Conservation (phyloP, 495 filamentous ascomycete species). For the Penicillium turbatum region DNA sequence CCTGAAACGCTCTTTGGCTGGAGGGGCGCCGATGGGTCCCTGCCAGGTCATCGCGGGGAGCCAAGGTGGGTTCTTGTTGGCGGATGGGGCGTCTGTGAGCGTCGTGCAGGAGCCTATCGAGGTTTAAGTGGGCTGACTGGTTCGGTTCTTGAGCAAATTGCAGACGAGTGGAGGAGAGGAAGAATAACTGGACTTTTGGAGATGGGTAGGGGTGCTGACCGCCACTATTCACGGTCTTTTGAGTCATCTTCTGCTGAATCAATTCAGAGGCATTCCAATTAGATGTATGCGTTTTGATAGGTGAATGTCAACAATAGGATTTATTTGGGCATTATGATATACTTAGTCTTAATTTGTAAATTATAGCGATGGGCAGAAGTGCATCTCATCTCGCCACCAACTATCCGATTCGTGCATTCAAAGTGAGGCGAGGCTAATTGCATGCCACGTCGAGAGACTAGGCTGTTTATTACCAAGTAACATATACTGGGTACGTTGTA, state of each 20-base stretch:
- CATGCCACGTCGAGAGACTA: constrained; percentile 1
- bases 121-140: constrained; percentile 4
- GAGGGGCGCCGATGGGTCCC: constrained; percentile 5
- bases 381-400: not conserved
- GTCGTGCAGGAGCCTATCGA: constrained; percentile 1
- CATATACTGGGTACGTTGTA: not conserved
- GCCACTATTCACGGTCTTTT: constrained; percentile 8
- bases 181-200: not conserved
- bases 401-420: constrained; percentile 2
- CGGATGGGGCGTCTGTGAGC: constrained; percentile 10
- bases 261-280: not conserved
- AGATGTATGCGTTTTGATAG: not conserved
- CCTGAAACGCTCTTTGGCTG: constrained; percentile 7
- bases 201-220: constrained; percentile 17
- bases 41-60: constrained; percentile 43
- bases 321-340: too few relatives aligned
- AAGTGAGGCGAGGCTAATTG: constrained; percentile 10
- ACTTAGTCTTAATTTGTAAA: not conserved
- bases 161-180: not conserved
- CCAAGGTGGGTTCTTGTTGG: constrained; percentile 2
- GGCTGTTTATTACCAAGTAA: not conserved
- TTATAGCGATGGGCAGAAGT: constrained; percentile 7
- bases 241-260: not conserved
- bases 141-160: constrained; percentile 2
- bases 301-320: too few relatives aligned